Base-by-base conservation (phyloP, 2,329 filamentous ascomycete genomes). In the Microcera coccophila region DNA sequence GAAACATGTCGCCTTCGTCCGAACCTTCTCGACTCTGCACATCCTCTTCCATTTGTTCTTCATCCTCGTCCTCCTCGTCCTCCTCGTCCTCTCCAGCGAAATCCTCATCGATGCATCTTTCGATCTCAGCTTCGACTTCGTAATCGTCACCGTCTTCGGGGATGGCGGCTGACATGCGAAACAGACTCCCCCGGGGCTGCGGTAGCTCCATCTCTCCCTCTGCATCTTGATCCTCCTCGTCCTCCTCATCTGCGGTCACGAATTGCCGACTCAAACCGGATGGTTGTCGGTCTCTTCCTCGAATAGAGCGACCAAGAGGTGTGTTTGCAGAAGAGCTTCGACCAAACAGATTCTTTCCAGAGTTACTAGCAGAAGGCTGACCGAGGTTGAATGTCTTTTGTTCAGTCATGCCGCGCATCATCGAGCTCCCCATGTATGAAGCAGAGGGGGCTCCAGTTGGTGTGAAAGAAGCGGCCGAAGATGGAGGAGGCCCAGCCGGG, bases 391-490 rank as follows among this genome's bases (percentile, higher is more conserved):
- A 60, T 1, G 70, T 55, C 36, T 70, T 73, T 15, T 62, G 62
- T 24, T 62, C 61, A 28, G 62, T 61, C 54, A 65, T 63, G 33
- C 63, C 69, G 36, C 68, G 69, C 63, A 75, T 65, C 40, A 78
- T 69, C 28, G 76, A 79, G 62, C 75, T 78, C 42, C 75, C 72
- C 28, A 80, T 61, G 53, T 70, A 79, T 11, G 74, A 74, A 21
- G 70, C 73, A 17, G 77, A 75, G 1, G 77, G 77, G 14, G 76
- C 75, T 42, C 78, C 78, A 14, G 70, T 68, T 2, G 77, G 76
- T 2, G 76, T 79, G 61, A 79, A 79, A 33, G 75, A 78, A 4
- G 71, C 70, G 8, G 70, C 68, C 7, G 75, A 74, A 20, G 76
- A 75, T 1, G 71, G 72, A 9, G 75, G 74, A 20, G 71, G 70